Percentiles rank a stretch among this genome's conserved stretches.
These are phyloP conservation scores for Allomyces javanicus DNA, from an alignment of 192 early-diverging fungal genomes.

Conservation along the genomic window DNA sequence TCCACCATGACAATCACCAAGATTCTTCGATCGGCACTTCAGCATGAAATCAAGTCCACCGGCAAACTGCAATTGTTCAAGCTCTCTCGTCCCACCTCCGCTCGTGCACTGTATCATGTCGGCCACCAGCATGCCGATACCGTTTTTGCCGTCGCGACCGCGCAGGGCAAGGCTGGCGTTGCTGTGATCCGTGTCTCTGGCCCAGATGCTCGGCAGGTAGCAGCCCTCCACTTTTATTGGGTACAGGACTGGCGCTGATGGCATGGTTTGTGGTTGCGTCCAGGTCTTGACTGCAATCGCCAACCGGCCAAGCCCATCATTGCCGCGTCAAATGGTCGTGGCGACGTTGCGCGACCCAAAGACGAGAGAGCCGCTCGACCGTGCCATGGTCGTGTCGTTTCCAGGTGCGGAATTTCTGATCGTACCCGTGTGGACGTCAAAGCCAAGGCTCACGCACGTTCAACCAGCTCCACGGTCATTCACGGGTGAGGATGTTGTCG, in stretches of 20 bases:
- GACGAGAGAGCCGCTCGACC: not conserved
- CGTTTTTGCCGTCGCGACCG: conserved; percentile 52
- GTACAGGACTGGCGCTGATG: not conserved
- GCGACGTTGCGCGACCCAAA: not conserved
- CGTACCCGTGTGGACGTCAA: no score
- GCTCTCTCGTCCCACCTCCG: no score
- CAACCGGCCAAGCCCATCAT: not conserved
- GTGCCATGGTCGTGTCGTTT: not conserved
- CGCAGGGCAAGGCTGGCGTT: conserved; percentile 53
- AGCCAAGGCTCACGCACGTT: no score
- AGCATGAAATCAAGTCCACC: no score
- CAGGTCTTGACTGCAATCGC: not conserved
- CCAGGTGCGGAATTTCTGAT: not conserved
- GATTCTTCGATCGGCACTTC: no score
- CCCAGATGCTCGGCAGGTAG: conserved; percentile 22
- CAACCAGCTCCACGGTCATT: conserved; percentile 9
- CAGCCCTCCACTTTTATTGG: no score
- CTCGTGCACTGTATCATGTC: no score
- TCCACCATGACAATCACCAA: no score
- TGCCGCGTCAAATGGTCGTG: not conserved
- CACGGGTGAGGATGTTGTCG: conserved; percentile 55
- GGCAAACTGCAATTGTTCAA: no score
- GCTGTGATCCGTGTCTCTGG: conserved; percentile 59
- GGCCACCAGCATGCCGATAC: conserved; percentile 16
- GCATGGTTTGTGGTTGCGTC: no score